A percentile compares a stretch with the other conserved stretches of the same genome.
phyloP scores from a whole-genome alignment of 495 filamentous ascomycete species.

The Penicillium silybi region DNA sequence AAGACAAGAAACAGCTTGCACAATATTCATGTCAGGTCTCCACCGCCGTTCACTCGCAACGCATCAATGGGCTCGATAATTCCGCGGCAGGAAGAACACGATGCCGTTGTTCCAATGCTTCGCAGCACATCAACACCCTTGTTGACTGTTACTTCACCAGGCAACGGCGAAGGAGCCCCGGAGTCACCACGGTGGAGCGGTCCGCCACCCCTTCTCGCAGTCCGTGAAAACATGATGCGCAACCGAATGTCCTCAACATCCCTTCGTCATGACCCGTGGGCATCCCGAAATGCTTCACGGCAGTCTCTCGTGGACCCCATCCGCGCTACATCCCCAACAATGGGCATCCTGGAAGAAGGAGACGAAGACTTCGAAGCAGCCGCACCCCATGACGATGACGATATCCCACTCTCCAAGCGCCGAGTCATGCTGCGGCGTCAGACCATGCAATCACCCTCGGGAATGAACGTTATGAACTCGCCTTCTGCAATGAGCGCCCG shows the following conservation, averaged over 20 bases:
- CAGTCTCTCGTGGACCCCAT: slow-evolving; percentile 22
- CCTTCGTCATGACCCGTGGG: slow-evolving; percentile 33
- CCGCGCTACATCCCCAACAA: slow-evolving; percentile 14
- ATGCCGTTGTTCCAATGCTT: slow-evolving; percentile 21
- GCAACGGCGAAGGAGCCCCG: slow-evolving; percentile 6
- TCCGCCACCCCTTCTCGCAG: slow-evolving; percentile 36
- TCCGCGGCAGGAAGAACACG: background rate
- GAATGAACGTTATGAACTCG: slow-evolving; percentile 5
- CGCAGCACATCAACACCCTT: slow-evolving; percentile 44
- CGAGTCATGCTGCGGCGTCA: slow-evolving; percentile 47
- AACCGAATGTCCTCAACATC: slow-evolving; percentile 40
- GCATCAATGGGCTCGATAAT: background rate
- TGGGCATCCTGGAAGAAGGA: slow-evolving; percentile 33
- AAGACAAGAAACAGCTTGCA: slow-evolving; percentile 10
- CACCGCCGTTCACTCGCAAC: slow-evolving; percentile 5
- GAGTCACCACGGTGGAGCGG: slow-evolving; percentile 30
- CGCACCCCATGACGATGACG: slow-evolving; percentile 42
- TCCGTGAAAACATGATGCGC: slow-evolving; percentile 38
- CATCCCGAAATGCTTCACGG: slow-evolving; percentile 27
- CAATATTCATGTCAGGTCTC: slow-evolving; percentile 9
- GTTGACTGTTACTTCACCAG: slow-evolving; percentile 29
- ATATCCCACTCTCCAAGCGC: slow-evolving; percentile 72
- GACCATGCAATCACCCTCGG: slow-evolving; percentile 16
- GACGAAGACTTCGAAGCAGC: slow-evolving; percentile 2
- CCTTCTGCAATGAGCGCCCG: slow-evolving; percentile 15